A percentile compares a stretch with the other conserved stretches of the same genome.
Conservation (phyloP, 2,329 filamentous ascomycete species). For the Metarhizium sp. region DNA sequence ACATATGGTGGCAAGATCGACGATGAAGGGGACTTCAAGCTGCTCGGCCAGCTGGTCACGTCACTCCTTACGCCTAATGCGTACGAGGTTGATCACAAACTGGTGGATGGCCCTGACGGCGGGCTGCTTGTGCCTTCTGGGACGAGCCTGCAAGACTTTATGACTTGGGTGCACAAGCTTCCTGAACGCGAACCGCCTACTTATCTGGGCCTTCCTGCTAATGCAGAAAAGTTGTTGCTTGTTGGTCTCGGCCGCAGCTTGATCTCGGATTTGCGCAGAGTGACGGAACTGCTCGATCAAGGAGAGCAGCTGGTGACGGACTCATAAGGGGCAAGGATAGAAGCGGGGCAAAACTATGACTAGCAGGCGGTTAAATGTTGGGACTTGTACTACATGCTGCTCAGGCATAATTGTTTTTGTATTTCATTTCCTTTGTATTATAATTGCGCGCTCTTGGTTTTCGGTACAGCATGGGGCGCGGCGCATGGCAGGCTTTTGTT, state of each 20-base stretch:
- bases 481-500: neutral
- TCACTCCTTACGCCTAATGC: slow-evolving; percentile 76
- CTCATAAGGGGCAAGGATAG: slow-evolving; percentile 4
- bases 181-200: slow-evolving; percentile 95
- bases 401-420: neutral
- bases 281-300: slow-evolving; percentile 84
- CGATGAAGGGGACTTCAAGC: slow-evolving; percentile 71
- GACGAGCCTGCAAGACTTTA: slow-evolving; percentile 78
- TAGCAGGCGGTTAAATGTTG: neutral
- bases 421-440: neutral
- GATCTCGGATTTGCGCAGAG: slow-evolving; percentile 73
- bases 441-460: neutral
- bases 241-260: slow-evolving; percentile 80
- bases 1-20: slow-evolving; percentile 98
- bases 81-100: slow-evolving; percentile 85
- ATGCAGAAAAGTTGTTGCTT: slow-evolving; percentile 90
- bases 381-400: neutral
- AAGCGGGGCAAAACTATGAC: neutral
- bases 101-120: slow-evolving; percentile 60
- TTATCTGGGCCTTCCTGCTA: slow-evolving; percentile 85
- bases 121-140: slow-evolving; percentile 67
- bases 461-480: neutral
- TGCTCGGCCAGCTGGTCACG: slow-evolving; percentile 64
- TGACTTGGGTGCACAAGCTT: slow-evolving; percentile 80
- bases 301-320: slow-evolving; percentile 84